Conservation (phyloP, 495 filamentous ascomycete species). For the Penicillium coprophilum region DNA sequence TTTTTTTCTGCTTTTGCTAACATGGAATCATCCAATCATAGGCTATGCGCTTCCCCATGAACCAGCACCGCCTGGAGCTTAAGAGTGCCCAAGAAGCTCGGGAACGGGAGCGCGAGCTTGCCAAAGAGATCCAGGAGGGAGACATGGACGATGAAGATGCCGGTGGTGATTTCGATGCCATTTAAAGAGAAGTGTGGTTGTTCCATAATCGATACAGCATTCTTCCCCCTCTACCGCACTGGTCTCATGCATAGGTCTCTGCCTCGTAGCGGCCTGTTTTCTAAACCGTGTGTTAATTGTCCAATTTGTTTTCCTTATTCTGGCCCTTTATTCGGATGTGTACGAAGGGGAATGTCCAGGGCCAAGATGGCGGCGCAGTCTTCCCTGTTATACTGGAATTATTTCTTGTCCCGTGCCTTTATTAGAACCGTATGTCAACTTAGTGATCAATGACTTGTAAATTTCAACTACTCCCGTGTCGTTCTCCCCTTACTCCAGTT, state of each 20-base stretch:
- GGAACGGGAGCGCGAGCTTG: conserved; percentile 91
- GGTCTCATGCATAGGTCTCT: conserved; percentile 20
- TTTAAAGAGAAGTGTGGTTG: conserved; percentile 55
- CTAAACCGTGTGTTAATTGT: conserved; percentile 35
- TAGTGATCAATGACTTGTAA: neutral
- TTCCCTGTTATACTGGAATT: conserved; percentile 34
- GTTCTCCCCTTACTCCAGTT: neutral
- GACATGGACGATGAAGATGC: conserved; percentile 97
- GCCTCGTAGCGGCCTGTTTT: conserved; percentile 27
- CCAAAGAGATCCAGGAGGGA: conserved; percentile 98
- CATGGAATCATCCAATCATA: conserved; percentile 28
- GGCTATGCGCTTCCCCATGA: conserved; percentile 99
- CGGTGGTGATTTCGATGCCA: conserved; percentile 93
- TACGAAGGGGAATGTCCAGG: conserved; percentile 34
- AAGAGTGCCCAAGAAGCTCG: conserved; percentile 98
- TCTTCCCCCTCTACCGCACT: conserved; percentile 13
- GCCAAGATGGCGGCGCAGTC: conserved; percentile 32
- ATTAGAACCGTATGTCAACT: neutral
- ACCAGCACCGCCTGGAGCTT: conserved; percentile 94
- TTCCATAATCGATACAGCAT: conserved; percentile 23
- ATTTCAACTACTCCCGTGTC: neutral
- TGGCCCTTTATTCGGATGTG: conserved; percentile 29
- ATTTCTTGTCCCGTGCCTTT: conserved; percentile 11
- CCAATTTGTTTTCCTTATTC: conserved; percentile 28
- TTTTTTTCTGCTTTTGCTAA: conserved; percentile 20